Evolutionary conservation across 2,329 filamentous ascomycete genomes (phyloP).

Genomic region (Ambrosiella xylebori): DNA sequence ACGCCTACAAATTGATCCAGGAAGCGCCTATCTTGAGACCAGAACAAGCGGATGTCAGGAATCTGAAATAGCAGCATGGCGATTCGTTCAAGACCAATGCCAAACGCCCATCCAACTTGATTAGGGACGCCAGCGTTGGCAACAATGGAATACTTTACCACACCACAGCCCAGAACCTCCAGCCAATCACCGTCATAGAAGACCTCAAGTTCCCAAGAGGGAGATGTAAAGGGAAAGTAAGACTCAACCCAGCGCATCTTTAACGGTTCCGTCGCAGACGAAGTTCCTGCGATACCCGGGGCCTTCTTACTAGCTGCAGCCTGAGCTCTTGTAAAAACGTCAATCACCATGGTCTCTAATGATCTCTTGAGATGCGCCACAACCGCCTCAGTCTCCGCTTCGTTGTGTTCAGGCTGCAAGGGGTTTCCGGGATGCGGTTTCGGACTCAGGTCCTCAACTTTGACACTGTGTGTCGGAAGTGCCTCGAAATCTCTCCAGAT

Average conservation of each 20-base stretch:
- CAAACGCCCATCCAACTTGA: conserved; percentile 87
- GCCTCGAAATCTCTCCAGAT: conserved; percentile 54
- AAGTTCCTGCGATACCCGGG: conserved; percentile 30
- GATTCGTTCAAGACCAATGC: conserved; percentile 81
- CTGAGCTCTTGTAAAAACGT: conserved; percentile 68
- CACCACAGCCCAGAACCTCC: conserved; percentile 83
- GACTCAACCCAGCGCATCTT: conserved; percentile 89
- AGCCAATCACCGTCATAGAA: conserved; percentile 92
- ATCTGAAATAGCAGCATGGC: conserved; percentile 96
- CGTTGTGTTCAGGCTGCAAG: conserved; percentile 56
- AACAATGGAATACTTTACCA: conserved; percentile 70
- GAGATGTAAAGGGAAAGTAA: conserved; percentile 93
- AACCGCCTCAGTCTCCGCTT: conserved; percentile 66
- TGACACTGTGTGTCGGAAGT: conserved; percentile 56
- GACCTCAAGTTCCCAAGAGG: conserved; percentile 91
- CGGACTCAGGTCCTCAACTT: conserved; percentile 71
- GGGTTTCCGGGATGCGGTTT: conserved; percentile 67
- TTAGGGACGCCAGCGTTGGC: conserved; percentile 57
- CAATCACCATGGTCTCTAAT: conserved; percentile 74
- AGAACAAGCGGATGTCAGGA: conserved; percentile 91
- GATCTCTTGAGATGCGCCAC: conserved; percentile 74
- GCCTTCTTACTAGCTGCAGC: conserved; percentile 54
- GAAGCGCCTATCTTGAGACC: conserved; percentile 75
- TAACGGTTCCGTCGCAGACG: conserved; percentile 46
- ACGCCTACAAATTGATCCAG: conserved; percentile 63